Base-by-base conservation (phyloP, 2,329 filamentous ascomycete genomes). In the Colletotrichum gigasporum region DNA sequence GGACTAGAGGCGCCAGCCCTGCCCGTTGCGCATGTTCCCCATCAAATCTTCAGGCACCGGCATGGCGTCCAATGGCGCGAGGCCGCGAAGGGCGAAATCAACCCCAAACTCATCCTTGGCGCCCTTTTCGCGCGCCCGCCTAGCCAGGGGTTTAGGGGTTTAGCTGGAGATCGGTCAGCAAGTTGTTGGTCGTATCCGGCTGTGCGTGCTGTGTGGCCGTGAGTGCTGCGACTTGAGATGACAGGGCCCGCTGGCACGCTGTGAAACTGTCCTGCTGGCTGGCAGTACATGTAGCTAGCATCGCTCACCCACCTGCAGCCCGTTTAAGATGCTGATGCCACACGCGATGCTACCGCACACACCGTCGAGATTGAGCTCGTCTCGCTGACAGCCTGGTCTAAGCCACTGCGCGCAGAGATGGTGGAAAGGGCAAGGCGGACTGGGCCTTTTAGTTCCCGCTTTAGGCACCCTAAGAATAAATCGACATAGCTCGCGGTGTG, bases 191-290 rank as follows among this genome's bases (percentile, higher is more conserved):
- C 41, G 18, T 44, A 24, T 24, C 18, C 41, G 20, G 22, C 18
- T 10, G n/a, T n/a, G n/a, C n/a, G n/a, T n/a, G n/a, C n/a, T n/a
- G n/a, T 44, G 41, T 11, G 41, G 16, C 35, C 51, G 51, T 54
- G 37, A 35, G n/a, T 30, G 26, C 24, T 54, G 26, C 51, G 34
- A 24, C 37, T 44, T 54, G 28, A 54, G 37, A 44, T 54, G 51
- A 34, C 51, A 54, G 51, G 39, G 51, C 20, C 32, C 10, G 26
- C 37, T 16, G 35, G 12, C 20, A 26, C 20, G 22, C 22, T 20
- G 12, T 54, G 51, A 34, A 44, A 54, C 50, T 54, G 14, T 28
- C 34, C n/a, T n/a, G n/a, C n/a, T 26, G 50, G 18, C n/a, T 28
- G 26, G 50, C n/a, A 32, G 28, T 48, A 10, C n/a, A n/a, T n/a